These are phyloP conservation scores for Candida wancherniae DNA, from an alignment of 805 yeast genomes.

Conservation along the genomic window DNA sequence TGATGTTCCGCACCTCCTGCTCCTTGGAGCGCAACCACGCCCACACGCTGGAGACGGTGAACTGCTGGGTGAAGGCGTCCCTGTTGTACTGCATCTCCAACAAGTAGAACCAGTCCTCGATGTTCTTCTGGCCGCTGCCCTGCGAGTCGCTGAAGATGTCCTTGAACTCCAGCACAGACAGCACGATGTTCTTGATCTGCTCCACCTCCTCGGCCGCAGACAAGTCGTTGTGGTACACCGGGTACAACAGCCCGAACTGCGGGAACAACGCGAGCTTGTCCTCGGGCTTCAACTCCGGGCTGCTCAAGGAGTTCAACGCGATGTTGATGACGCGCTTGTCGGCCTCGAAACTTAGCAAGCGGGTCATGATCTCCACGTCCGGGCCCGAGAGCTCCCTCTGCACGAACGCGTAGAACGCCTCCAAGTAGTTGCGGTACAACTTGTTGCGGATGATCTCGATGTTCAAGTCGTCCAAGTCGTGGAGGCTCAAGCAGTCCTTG, in stretches of 20 bases:
- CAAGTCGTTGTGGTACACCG: conserved; percentile 59
- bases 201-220: conserved; percentile 83
- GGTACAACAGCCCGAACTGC: conserved; percentile 73
- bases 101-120: conserved; percentile 93
- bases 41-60: conserved; percentile 85
- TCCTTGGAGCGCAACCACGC: conserved; percentile 95
- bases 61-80: conserved; percentile 94
- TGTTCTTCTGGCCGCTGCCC: conserved; percentile 44
- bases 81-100: conserved; percentile 89
- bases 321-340: conserved; percentile 93
- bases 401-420: conserved; percentile 74
- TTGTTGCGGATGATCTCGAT: conserved; percentile 92
- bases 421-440: conserved; percentile 87
- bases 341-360: conserved; percentile 82
- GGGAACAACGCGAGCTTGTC: conserved; percentile 76
- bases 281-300: conserved; percentile 67
- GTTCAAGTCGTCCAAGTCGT: conserved; percentile 90
- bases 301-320: conserved; percentile 79
- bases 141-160: conserved; percentile 44
- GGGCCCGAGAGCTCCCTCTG: conserved; percentile 61
- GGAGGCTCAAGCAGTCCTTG: conserved; percentile 79
- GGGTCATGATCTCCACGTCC: conserved; percentile 73
- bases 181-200: conserved; percentile 63
- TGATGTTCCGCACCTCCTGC: conserved; percentile 93
- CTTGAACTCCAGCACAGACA: conserved; percentile 61